Evolutionary conservation across 805 yeast species (phyloP).

Genomic region (Candida anglica): DNA sequence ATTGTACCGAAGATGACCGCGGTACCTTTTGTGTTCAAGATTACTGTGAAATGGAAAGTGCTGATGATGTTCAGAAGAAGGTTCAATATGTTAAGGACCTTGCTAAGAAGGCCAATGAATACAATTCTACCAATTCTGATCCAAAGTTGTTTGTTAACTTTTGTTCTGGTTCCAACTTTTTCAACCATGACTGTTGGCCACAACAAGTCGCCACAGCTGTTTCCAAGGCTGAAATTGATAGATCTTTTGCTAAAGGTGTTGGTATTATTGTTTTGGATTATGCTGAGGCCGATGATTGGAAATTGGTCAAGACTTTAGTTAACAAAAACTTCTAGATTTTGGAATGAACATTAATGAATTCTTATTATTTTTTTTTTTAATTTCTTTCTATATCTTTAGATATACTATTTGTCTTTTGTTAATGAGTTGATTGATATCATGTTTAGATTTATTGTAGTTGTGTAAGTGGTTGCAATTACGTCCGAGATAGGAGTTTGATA

Average conservation of each 20-base stretch:
- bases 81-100: conserved; percentile 53
- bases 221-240: conserved; percentile 38
- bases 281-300: conserved; percentile 61
- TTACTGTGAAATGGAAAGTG: conserved; percentile 58
- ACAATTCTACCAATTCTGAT: conserved; percentile 38
- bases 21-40: conserved; percentile 67
- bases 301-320: conserved; percentile 45
- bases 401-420: no score
- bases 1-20: conserved; percentile 62
- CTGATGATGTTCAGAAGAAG: conserved; percentile 53
- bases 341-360: no score
- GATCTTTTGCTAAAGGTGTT: conserved; percentile 48
- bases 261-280: conserved; percentile 71
- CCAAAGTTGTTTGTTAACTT: conserved; percentile 67
- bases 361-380: no score
- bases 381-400: no score
- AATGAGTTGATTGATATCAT: neutral
- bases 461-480: no score
- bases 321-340: conserved; percentile 41
- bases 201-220: conserved; percentile 55
- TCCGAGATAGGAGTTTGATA: no score
- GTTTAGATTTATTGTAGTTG: no score
- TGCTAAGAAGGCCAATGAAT: conserved; percentile 48
- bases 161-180: conserved; percentile 70
- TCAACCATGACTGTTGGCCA: conserved; percentile 74